These are phyloP conservation scores for Fusarium equiseti DNA, from an alignment of 2,329 filamentous ascomycete genomes.

Conservation along the genomic window DNA sequence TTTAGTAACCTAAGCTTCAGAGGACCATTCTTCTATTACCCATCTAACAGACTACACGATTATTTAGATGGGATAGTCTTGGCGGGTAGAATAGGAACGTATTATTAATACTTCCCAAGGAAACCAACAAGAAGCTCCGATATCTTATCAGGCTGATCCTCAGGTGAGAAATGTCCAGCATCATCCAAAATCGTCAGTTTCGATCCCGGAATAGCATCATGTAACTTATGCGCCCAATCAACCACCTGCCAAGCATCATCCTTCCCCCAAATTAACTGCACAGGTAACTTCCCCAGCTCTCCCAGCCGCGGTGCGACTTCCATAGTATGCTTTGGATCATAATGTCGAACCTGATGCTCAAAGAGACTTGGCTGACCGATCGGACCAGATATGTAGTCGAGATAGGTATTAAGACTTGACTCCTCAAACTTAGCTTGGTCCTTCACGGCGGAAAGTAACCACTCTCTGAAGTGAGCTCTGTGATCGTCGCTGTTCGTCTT, in stretches of 20 bases:
- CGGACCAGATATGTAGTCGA: conserved; percentile 51
- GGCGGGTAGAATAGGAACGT: no score
- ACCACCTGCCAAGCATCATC: conserved; percentile 51
- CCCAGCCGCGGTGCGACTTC: conserved; percentile 45
- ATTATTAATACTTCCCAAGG: conserved; percentile 12
- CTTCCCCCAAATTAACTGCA: conserved; percentile 50
- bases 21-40: no score
- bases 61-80: no score
- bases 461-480: conserved; percentile 45
- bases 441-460: conserved; percentile 45
- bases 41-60: no score
- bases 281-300: conserved; percentile 44
- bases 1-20: no score
- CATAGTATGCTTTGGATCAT: conserved; percentile 52
- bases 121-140: conserved; percentile 29
- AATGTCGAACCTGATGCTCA: conserved; percentile 51
- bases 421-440: conserved; percentile 30
- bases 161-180: conserved; percentile 49
- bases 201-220: conserved; percentile 48
- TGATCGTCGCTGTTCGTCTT: conserved; percentile 41
- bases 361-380: conserved; percentile 51
- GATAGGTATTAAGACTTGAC: conserved; percentile 43
- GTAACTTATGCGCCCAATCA: conserved; percentile 50
- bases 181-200: conserved; percentile 46
- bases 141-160: conserved; percentile 47